Evolutionary conservation across 345 rosid species (phyloP).

Genomic region (Boechera retrofracta): DNA sequence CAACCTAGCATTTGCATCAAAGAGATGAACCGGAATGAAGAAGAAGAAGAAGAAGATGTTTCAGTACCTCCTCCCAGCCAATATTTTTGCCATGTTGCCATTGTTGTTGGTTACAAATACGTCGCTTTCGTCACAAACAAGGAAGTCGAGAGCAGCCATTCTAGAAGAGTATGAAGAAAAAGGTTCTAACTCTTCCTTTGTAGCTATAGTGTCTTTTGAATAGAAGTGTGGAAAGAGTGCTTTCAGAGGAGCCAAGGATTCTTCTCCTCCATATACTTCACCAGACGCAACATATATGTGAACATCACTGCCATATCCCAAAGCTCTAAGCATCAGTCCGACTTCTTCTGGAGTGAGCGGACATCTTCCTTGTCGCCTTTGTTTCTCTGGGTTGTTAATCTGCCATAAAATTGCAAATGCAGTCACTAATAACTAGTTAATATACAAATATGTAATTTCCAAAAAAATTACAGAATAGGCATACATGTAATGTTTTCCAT

Average conservation of each 20-base stretch:
- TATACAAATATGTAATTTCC: not conserved
- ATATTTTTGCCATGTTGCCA: constrained; percentile 95
- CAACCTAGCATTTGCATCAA: constrained; percentile 6
- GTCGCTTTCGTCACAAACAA: constrained; percentile 93
- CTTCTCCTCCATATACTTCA: constrained; percentile 92
- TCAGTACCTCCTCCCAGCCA: constrained; percentile 88
- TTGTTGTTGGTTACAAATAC: constrained; percentile 97
- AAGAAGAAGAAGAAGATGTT: constrained; percentile 8
- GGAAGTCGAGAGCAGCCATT: constrained; percentile 99
- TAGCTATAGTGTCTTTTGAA: constrained; percentile 82
- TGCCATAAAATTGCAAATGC: constrained; percentile 44
- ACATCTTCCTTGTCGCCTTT: constrained; percentile 97
- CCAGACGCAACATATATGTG: constrained; percentile 97
- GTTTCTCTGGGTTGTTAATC: constrained; percentile 82
- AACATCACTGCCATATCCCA: constrained; percentile 90
- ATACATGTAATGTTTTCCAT: constrained; percentile 97
- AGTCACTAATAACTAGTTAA: constrained; percentile 12
- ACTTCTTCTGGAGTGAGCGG: constrained; percentile 98
- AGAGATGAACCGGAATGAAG: constrained; percentile 3
- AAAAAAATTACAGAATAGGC: not conserved
- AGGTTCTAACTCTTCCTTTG: constrained; percentile 74
- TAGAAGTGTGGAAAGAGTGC: constrained; percentile 87
- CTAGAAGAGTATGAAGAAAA: constrained; percentile 90
- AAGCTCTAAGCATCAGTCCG: constrained; percentile 94
- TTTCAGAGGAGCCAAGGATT: constrained; percentile 78